Percentiles rank a stretch among this genome's conserved stretches.
Conservation (phyloP, 2,329 filamentous ascomycete species). For the Ustilaginoidea virens region DNA sequence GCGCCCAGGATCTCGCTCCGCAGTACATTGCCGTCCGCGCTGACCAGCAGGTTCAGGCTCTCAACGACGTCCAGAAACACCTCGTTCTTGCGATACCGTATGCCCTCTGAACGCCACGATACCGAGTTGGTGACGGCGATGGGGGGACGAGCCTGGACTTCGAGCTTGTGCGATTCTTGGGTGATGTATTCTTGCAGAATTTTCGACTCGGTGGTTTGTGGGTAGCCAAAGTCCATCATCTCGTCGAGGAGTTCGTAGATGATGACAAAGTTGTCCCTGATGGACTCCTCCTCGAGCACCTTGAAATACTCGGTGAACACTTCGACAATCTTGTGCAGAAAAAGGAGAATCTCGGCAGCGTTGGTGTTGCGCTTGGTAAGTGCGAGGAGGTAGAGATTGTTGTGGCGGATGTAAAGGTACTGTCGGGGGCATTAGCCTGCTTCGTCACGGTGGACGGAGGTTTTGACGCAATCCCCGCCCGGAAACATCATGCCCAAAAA, state of each 20-base stretch:
- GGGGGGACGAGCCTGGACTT: conserved; percentile 86
- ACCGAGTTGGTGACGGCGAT: conserved; percentile 98
- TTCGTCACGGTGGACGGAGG: background rate
- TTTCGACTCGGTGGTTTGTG: conserved; percentile 95
- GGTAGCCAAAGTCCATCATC: conserved; percentile 99
- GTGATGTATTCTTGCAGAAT: conserved; percentile 99
- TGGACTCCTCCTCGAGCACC: conserved; percentile 94
- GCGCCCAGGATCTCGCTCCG: conserved; percentile 93
- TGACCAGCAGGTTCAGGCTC: conserved; percentile 89
- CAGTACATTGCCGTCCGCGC: conserved; percentile 84
- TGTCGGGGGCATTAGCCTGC: conserved; percentile 17
- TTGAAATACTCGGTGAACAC: conserved; percentile 99
- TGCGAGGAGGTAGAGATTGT: conserved; percentile 95
- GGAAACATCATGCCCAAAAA: background rate
- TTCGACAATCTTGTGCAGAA: conserved; percentile 95
- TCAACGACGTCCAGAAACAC: conserved; percentile 97
- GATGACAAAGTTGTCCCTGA: conserved; percentile 97
- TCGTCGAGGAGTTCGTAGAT: conserved; percentile 98
- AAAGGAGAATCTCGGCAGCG: conserved; percentile 93
- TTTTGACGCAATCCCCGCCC: background rate
- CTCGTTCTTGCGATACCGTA: conserved; percentile 97
- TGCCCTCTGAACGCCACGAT: conserved; percentile 94
- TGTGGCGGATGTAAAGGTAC: conserved; percentile 99
- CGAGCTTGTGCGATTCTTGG: conserved; percentile 96
- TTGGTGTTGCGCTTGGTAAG: conserved; percentile 98